These are phyloP conservation scores for Termitomyces sp. DNA, from an alignment of 768 basidiomycete genomes.

Conservation along the genomic window DNA sequence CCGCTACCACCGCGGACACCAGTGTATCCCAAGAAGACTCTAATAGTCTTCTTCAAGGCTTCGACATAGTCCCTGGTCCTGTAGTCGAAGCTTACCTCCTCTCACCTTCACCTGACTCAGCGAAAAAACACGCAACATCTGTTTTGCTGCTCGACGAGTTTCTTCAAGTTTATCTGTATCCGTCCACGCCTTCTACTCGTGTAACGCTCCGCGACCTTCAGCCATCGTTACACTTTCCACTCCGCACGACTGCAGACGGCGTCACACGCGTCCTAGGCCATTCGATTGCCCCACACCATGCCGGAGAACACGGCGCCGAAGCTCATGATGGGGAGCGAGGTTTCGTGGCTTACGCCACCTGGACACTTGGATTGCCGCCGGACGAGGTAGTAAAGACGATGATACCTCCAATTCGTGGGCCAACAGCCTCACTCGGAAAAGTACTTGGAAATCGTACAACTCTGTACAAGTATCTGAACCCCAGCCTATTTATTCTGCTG, in stretches of 20 bases:
- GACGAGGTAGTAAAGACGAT: conserved; percentile 55
- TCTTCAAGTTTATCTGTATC: conserved; percentile 69
- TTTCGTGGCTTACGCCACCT: conserved; percentile 54
- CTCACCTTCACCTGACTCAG: conserved; percentile 3
- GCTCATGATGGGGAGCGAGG: conserved; percentile 20
- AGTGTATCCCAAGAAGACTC: conserved; percentile 21
- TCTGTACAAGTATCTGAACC: conserved; percentile 92
- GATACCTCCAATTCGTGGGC: conserved; percentile 40
- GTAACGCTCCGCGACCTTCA: conserved; percentile 38
- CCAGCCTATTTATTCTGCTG: conserved; percentile 62
- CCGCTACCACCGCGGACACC: conserved; percentile 18
- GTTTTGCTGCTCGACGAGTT: conserved; percentile 71
- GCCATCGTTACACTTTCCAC: conserved; percentile 48
- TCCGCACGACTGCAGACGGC: conserved; percentile 38
- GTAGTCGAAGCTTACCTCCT: conserved; percentile 51
- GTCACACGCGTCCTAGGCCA: conserved; percentile 27
- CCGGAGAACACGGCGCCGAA: conserved; percentile 24
- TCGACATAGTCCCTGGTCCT: conserved; percentile 55
- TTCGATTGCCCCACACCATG: conserved; percentile 30
- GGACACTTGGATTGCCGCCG: conserved; percentile 53
- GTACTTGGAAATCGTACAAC: conserved; percentile 86
- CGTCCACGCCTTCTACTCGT: conserved; percentile 43
- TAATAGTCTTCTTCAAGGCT: conserved; percentile 44
- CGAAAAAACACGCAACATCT: conserved; percentile 40
- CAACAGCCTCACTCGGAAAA: conserved; percentile 74